Evolutionary conservation across 2,329 filamentous ascomycete species (phyloP).

Genomic region (Botrytis hyacinthi): DNA sequence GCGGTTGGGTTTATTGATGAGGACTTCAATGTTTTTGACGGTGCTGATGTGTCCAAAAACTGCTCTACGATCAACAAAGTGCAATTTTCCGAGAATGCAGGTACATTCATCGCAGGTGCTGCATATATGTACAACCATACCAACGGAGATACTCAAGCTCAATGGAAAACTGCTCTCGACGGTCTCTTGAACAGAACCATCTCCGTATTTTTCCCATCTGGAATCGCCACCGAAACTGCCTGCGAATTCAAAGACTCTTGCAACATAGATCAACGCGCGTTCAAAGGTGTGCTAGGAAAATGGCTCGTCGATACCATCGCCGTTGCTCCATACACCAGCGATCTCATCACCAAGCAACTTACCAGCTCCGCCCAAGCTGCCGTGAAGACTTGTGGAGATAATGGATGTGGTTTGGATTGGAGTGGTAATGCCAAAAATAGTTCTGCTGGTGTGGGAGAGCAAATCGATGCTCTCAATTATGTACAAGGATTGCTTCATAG

Average conservation of each 20-base stretch:
- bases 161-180: slow-evolving; percentile 56
- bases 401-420: slow-evolving; percentile 67
- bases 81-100: slow-evolving; percentile 68
- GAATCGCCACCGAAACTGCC: slow-evolving; percentile 62
- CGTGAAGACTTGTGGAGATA: slow-evolving; percentile 60
- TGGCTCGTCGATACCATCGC: slow-evolving; percentile 62
- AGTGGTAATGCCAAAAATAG: slow-evolving; percentile 51
- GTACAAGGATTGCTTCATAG: slow-evolving; percentile 44
- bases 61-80: slow-evolving; percentile 60
- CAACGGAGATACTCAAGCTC: slow-evolving; percentile 12
- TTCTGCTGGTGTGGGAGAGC: slow-evolving; percentile 44
- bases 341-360: slow-evolving; percentile 57
- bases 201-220: slow-evolving; percentile 53
- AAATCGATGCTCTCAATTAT: slow-evolving; percentile 53
- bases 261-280: slow-evolving; percentile 69
- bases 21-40: slow-evolving; percentile 62
- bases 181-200: slow-evolving; percentile 52
- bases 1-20: slow-evolving; percentile 57
- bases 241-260: slow-evolving; percentile 63
- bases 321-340: slow-evolving; percentile 58
- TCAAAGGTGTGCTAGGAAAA: slow-evolving; percentile 68
- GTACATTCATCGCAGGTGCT: slow-evolving; percentile 58
- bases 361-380: slow-evolving; percentile 58
- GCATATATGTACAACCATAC: slow-evolving; percentile 65
- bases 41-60: slow-evolving; percentile 52